Conservation (phyloP, 1,139 yeast species). For the Scheffersomyces stambukii region DNA sequence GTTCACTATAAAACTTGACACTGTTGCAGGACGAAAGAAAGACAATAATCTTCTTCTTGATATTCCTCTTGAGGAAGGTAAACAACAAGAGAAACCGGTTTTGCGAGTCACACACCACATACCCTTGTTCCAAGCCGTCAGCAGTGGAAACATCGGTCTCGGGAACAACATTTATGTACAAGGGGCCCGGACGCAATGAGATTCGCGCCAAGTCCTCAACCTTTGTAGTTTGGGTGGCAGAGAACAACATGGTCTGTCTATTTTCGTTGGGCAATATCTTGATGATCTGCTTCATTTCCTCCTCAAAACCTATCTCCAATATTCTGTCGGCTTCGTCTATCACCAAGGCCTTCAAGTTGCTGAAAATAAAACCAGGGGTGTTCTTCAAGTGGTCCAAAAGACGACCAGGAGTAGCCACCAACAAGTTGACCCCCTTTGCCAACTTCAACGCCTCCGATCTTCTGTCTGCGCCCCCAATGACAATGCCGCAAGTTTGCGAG, state of each 20-base stretch:
- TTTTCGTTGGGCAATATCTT: constrained; percentile 89
- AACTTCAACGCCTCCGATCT: constrained; percentile 95
- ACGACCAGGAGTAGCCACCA: constrained; percentile 98
- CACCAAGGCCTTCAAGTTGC: constrained; percentile 87
- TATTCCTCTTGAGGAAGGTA: constrained; percentile 87
- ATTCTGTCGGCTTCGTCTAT: constrained; percentile 98
- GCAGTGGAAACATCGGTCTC: constrained; percentile 84
- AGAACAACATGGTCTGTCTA: constrained; percentile 94
- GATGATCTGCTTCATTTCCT: constrained; percentile 95
- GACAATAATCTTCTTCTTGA: constrained; percentile 87
- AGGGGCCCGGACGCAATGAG: constrained; percentile 90
- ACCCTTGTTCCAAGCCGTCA: constrained; percentile 96
- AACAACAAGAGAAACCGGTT: constrained; percentile 85
- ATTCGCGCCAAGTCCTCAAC: constrained; percentile 98
- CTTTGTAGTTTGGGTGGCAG: constrained; percentile 98
- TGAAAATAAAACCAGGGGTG: constrained; percentile 89
- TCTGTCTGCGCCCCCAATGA: constrained; percentile 97
- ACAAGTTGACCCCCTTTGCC: constrained; percentile 85
- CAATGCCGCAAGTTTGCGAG: constrained; percentile 92
- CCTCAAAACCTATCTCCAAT: constrained; percentile 95
- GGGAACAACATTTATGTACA: constrained; percentile 90
- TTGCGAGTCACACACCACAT: constrained; percentile 95
- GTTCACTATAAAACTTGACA: constrained; percentile 92
- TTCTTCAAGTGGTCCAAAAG: constrained; percentile 93
- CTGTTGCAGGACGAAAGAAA: constrained; percentile 95